phyloP scores from a whole-genome alignment of 2,329 filamentous ascomycete species.

The Aspergillus sp. region DNA sequence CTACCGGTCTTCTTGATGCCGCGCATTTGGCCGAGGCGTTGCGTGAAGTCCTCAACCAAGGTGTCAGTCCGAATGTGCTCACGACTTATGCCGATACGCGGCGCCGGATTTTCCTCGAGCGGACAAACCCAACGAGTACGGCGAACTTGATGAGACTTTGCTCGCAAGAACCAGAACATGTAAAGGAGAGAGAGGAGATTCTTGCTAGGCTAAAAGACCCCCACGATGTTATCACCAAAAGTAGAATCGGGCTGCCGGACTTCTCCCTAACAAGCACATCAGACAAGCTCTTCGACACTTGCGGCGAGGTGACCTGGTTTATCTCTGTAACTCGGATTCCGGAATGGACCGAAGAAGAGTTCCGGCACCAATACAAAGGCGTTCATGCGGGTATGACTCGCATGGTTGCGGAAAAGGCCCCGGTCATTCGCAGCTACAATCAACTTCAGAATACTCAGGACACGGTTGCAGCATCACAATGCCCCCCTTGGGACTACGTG shows the following conservation, averaged over 20 bases:
- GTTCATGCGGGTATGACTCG: slow-evolving; percentile 5
- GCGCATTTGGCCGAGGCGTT: background rate
- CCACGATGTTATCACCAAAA: background rate
- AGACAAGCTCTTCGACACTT: background rate
- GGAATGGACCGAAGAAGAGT: background rate
- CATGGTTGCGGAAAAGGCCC: background rate
- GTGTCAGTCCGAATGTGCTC: background rate
- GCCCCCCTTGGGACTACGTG: slow-evolving; percentile 1
- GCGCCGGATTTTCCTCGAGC: background rate
- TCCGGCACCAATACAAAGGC: slow-evolving; percentile 2
- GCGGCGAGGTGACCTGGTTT: slow-evolving; percentile 6
- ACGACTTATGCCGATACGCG: background rate
- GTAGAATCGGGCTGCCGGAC: background rate
- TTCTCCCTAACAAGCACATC: slow-evolving; percentile 1
- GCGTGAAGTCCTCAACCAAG: background rate
- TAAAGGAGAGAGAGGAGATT: background rate
- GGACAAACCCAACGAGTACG: background rate
- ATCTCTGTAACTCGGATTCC: background rate
- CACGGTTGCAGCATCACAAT: background rate
- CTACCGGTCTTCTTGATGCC: slow-evolving; percentile 5
- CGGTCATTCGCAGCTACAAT: background rate
- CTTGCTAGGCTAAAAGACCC: background rate
- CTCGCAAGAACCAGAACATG: background rate
- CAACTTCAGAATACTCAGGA: background rate
- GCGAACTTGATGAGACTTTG: background rate